Percentiles rank a stretch among this genome's conserved stretches.
Conservation (phyloP, 345 rosid genomes). For the Eucalyptus viminalis region DNA sequence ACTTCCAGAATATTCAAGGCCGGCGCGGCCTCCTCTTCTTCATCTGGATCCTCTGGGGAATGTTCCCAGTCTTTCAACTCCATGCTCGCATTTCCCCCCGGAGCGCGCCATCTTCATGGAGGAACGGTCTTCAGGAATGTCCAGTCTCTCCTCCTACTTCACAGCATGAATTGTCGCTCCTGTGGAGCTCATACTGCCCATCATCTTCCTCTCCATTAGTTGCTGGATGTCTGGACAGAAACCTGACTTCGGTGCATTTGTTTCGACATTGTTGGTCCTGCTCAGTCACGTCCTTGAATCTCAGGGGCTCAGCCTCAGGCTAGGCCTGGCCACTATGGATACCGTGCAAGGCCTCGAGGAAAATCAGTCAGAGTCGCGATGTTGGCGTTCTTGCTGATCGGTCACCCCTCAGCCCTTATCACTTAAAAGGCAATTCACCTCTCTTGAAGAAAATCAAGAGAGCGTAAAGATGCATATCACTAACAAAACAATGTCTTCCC, state of each 20-base stretch:
- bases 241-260: constrained; percentile 31
- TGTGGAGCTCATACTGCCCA: constrained; percentile 80
- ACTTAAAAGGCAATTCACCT: background rate
- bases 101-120: constrained; percentile 57
- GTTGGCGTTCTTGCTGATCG: constrained; percentile 76
- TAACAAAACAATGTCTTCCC: background rate
- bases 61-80: constrained; percentile 68
- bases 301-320: constrained; percentile 61
- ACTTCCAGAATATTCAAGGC: constrained; percentile 53
- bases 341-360: constrained; percentile 70
- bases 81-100: constrained; percentile 70
- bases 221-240: constrained; percentile 83
- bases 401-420: background rate
- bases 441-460: background rate
- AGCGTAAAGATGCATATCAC: background rate
- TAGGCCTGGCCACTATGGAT: constrained; percentile 79
- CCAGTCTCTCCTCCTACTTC: constrained; percentile 72
- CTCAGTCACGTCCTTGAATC: constrained; percentile 67
- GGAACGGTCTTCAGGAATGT: constrained; percentile 83
- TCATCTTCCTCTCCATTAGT: constrained; percentile 37
- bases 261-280: constrained; percentile 42
- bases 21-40: constrained; percentile 76
- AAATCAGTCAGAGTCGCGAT: constrained; percentile 50
- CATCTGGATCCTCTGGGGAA: constrained; percentile 84
- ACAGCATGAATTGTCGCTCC: constrained; percentile 75